Percentiles rank a stretch among this genome's conserved stretches.
These are phyloP conservation scores for Ceratobasidium sp. DNA, from an alignment of 1,284 basidiomycete species.

Conservation along the genomic window DNA sequence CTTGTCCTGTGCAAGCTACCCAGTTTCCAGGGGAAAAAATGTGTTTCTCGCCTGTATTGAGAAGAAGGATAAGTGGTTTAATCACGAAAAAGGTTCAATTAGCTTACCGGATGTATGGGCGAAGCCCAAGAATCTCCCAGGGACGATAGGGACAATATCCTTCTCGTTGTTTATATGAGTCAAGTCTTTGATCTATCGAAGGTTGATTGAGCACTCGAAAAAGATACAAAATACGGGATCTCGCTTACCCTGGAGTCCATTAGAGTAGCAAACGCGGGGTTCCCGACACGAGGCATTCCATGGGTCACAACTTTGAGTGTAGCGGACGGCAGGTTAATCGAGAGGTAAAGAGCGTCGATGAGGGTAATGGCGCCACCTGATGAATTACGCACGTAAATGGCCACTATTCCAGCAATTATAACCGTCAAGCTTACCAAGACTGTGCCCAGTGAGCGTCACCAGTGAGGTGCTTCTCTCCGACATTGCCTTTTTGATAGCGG, in stretches of 20 bases:
- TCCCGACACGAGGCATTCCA: conserved; percentile 49
- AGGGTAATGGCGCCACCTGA: conserved; percentile 39
- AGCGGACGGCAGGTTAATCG: conserved; percentile 48
- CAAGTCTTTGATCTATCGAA: conserved; percentile 20
- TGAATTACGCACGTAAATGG: background rate
- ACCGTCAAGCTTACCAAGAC: conserved; percentile 34
- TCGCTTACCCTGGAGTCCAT: conserved; percentile 36
- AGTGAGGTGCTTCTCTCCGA: conserved; percentile 31
- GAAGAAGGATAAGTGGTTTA: background rate
- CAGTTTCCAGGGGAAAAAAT: conserved; percentile 44
- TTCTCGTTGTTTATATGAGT: conserved; percentile 39
- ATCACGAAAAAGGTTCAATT: background rate
- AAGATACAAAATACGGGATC: background rate
- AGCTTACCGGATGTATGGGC: conserved; percentile 42
- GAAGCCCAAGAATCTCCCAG: conserved; percentile 45
- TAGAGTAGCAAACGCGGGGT: conserved; percentile 47
- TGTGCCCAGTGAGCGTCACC: conserved; percentile 49
- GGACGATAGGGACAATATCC: conserved; percentile 39
- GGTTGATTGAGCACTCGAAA: background rate
- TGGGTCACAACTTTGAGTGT: conserved; percentile 47
- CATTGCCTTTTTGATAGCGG: conserved; percentile 48
- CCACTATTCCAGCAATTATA: background rate
- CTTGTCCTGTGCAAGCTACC: conserved; percentile 48
- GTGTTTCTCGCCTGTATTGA: conserved; percentile 42
- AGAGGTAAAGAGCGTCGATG: conserved; percentile 44